These are phyloP conservation scores for Coelastrella sp. DNA, from an alignment of 139 green algal species.

Conservation along the genomic window DNA sequence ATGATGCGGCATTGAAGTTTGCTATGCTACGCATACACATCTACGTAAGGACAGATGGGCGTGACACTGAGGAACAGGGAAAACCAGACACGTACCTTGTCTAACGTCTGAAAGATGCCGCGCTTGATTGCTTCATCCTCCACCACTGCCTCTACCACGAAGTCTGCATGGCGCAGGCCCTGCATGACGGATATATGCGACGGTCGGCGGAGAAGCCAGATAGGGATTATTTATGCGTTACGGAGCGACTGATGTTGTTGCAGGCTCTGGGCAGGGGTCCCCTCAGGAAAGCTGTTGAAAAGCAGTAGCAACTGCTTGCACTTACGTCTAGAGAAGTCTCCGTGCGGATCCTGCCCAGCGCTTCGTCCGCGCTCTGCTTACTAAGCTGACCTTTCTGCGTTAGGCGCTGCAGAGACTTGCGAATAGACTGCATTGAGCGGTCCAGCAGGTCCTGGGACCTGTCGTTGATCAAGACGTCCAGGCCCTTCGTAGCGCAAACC, in stretches of 20 bases:
- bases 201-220: too few species aligned
- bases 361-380: conserved; percentile 41
- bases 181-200: not conserved
- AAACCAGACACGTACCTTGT: conserved; percentile 41
- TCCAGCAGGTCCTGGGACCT: conserved; percentile 45
- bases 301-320: not conserved
- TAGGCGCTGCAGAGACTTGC: conserved; percentile 49
- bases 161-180: conserved; percentile 73
- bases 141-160: conserved; percentile 90
- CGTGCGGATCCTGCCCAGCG: conserved; percentile 32
- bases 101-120: conserved; percentile 77
- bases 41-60: too few species aligned
- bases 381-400: conserved; percentile 51
- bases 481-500: conserved; percentile 52
- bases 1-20: too few species aligned
- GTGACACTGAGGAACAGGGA: too few species aligned
- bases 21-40: too few species aligned
- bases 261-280: too few species aligned
- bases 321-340: conserved; percentile 45
- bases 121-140: conserved; percentile 89
- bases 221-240: too few species aligned
- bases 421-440: conserved; percentile 41
- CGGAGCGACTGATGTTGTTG: too few species aligned
- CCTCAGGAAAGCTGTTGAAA: not conserved
- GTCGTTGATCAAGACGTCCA: conserved; percentile 68